These are phyloP conservation scores for Pseudopyrenochaeta lycopersici DNA, from an alignment of 2,329 filamentous ascomycete genomes.

Conservation along the genomic window DNA sequence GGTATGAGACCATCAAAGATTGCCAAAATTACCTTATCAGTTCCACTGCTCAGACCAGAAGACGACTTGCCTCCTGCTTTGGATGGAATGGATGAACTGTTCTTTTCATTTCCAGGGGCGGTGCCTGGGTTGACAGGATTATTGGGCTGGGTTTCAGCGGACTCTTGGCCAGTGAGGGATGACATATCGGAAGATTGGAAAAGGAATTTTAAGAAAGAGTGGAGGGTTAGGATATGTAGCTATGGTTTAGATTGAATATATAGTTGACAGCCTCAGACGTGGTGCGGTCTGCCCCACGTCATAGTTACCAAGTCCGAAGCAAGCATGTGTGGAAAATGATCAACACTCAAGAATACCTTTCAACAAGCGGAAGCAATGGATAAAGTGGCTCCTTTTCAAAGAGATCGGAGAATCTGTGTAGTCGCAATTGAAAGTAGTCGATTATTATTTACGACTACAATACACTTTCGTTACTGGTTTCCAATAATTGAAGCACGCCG, in stretches of 20 bases:
- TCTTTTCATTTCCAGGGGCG: slow-evolving; percentile 5
- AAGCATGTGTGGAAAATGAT: no score
- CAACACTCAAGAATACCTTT: no score
- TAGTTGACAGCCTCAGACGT: background rate
- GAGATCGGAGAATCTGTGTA: no score
- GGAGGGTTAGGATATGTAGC: no score
- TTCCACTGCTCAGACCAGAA: slow-evolving; percentile 4
- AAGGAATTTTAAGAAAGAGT: no score
- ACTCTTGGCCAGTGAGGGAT: slow-evolving; percentile 23
- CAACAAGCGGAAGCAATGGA: no score
- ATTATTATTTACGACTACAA: no score
- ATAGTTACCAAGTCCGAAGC: slow-evolving; percentile 8
- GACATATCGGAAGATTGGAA: slow-evolving; percentile 11
- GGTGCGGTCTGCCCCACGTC: slow-evolving; percentile 3
- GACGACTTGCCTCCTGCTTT: slow-evolving; percentile 9
- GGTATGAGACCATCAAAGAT: background rate
- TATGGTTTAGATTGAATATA: no score
- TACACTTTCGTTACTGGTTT: no score
- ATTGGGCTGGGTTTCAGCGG: slow-evolving; percentile 17
- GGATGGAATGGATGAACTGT: slow-evolving; percentile 11
- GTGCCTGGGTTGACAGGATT: slow-evolving; percentile 16
- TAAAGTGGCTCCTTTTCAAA: no score
- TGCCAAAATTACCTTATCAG: slow-evolving; percentile 14
- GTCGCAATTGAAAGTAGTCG: no score
- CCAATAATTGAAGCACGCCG: no score